Evolutionary conservation across 306 rosid species (phyloP).

Genomic region (Vigna angularis): DNA sequence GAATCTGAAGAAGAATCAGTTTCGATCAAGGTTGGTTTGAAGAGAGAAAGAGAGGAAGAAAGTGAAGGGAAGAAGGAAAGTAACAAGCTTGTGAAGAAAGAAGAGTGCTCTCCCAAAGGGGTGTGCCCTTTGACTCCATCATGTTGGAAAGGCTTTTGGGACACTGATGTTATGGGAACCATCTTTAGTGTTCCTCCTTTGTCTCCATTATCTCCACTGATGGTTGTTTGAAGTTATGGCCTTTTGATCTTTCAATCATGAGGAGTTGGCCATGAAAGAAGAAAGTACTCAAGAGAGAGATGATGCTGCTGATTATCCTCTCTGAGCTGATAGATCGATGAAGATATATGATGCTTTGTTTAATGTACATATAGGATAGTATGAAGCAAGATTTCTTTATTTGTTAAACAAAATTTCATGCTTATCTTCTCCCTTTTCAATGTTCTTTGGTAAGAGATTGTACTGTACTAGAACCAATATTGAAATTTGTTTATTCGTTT

Average conservation of each 20-base stretch:
- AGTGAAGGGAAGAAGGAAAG: neutral
- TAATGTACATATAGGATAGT: conserved; percentile 38
- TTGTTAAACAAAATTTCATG: neutral
- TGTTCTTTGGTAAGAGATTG: neutral
- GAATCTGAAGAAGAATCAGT: neutral
- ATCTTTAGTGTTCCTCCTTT: conserved; percentile 62
- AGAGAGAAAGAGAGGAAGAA: conserved; percentile 47
- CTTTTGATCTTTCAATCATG: neutral
- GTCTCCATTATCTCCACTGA: conserved; percentile 58
- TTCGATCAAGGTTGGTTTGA: conserved; percentile 42
- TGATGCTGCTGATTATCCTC: conserved; percentile 29
- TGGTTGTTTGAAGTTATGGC: conserved; percentile 45
- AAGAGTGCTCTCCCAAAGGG: conserved; percentile 35
- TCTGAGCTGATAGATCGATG: neutral
- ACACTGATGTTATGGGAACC: conserved; percentile 51
- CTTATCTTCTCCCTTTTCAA: neutral
- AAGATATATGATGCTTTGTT: neutral
- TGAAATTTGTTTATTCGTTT: conserved; percentile 45
- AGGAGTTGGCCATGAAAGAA: neutral
- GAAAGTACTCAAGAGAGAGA: neutral
- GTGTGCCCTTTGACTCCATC: conserved; percentile 56
- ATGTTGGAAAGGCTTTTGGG: conserved; percentile 65
- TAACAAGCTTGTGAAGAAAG: conserved; percentile 41
- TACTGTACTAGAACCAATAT: conserved; percentile 10
- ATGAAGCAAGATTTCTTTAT: conserved; percentile 14